A percentile compares a stretch with the other conserved stretches of the same genome.
phyloP scores from a whole-genome alignment of 2,329 filamentous ascomycete species.

The Pleomassaria siparia region DNA sequence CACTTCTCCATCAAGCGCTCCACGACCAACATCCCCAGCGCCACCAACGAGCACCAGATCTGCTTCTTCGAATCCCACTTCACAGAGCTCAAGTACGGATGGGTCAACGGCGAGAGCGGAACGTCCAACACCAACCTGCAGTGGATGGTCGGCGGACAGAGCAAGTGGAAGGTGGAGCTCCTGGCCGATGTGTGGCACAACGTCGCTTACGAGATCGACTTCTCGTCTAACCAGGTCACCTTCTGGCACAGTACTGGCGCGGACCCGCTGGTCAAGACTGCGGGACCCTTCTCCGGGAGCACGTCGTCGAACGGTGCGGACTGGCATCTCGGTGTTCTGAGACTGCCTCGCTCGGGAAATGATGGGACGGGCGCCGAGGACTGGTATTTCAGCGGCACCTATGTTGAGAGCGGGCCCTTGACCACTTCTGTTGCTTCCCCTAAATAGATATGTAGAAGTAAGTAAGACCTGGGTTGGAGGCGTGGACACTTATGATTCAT shows the following conservation, averaged over 20 bases:
- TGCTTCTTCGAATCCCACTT: slow-evolving; percentile 70
- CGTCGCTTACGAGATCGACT: slow-evolving; percentile 73
- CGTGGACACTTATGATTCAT: too few relatives aligned
- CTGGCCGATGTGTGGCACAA: slow-evolving; percentile 71
- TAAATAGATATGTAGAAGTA: background rate
- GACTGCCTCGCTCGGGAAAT: slow-evolving; percentile 61
- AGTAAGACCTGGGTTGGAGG: too few relatives aligned
- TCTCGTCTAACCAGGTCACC: slow-evolving; percentile 60
- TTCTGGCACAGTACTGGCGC: slow-evolving; percentile 71
- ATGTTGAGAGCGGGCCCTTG: slow-evolving; percentile 62
- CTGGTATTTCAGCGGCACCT: slow-evolving; percentile 72
- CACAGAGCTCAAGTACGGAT: slow-evolving; percentile 72
- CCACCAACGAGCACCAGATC: slow-evolving; percentile 68
- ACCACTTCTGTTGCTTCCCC: slow-evolving; percentile 38
- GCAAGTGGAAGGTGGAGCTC: slow-evolving; percentile 65
- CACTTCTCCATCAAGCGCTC: slow-evolving; percentile 69
- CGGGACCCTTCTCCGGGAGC: slow-evolving; percentile 60
- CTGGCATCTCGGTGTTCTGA: slow-evolving; percentile 72
- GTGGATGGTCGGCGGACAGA: slow-evolving; percentile 64
- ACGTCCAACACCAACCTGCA: slow-evolving; percentile 58
- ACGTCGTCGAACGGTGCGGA: slow-evolving; percentile 69
- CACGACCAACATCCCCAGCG: slow-evolving; percentile 61
- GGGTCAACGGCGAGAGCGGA: slow-evolving; percentile 54
- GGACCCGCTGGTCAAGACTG: slow-evolving; percentile 58
- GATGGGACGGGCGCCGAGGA: slow-evolving; percentile 60